Percentiles rank a stretch among this genome's conserved stretches.
These are phyloP conservation scores for Cenchrus purpureus DNA, from an alignment of 176 grass and related monocot genomes.

Conservation along the genomic window DNA sequence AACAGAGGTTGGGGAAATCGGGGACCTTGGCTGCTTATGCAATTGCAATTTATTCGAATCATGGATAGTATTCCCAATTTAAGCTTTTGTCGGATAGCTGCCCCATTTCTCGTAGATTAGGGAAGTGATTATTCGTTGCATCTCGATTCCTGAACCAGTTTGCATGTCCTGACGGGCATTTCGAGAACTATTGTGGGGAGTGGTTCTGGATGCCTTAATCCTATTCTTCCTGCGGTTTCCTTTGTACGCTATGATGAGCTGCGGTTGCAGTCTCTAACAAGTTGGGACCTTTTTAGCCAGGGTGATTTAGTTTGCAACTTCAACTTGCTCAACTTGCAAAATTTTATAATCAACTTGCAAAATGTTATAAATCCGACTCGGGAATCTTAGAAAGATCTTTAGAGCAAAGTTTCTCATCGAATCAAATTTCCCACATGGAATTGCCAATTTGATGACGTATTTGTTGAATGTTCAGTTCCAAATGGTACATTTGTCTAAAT, in stretches of 20 bases:
- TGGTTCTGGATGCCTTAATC: conserved; percentile 4
- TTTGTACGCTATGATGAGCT: not conserved
- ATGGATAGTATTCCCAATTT: not conserved
- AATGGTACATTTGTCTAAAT: not conserved
- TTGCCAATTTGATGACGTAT: not conserved
- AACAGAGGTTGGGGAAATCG: not conserved
- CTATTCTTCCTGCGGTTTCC: not conserved
- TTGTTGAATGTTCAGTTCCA: not conserved
- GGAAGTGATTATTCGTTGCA: not conserved
- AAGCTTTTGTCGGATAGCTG: not conserved
- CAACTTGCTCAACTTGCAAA: not conserved
- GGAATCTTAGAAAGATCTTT: too few species aligned
- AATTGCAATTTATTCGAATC: not conserved
- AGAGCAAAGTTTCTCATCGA: too few species aligned
- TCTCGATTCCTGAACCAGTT: not conserved
- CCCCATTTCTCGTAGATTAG: not conserved
- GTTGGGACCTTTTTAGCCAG: conserved; percentile 7
- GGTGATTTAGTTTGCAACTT: too few species aligned
- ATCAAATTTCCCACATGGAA: not conserved
- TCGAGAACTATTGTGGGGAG: not conserved
- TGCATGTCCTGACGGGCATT: not conserved
- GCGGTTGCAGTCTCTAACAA: not conserved
- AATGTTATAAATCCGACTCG: too few species aligned
- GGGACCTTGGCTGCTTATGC: not conserved
- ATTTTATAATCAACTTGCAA: not conserved